Percentiles rank a stretch among this genome's conserved stretches.
Conservation (phyloP, 192 early-diverging fungal species). For the Helicostylum pulchrum region DNA sequence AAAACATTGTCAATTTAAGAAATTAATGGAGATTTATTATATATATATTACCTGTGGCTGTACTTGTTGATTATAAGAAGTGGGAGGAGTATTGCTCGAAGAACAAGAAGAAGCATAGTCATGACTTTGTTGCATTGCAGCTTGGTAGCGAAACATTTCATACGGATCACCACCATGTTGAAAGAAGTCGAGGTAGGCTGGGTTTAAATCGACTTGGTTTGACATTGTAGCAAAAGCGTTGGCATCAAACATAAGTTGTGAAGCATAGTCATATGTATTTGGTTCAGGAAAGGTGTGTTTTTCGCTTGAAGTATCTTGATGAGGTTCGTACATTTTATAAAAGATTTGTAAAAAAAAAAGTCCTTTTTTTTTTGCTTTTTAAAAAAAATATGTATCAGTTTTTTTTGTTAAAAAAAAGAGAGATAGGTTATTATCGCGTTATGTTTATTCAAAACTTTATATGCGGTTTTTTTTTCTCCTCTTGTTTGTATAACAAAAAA, state of each 20-base stretch:
- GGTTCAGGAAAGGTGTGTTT: constrained; percentile 12
- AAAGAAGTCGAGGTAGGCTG: constrained; percentile 10
- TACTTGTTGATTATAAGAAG: not conserved
- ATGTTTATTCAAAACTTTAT: not conserved
- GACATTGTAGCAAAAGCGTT: constrained; percentile 13
- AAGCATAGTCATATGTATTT: constrained; percentile 13
- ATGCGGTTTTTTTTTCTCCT: constrained; percentile 4
- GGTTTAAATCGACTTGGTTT: constrained; percentile 13
- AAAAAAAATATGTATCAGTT: too few species aligned
- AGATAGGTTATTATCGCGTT: not conserved
- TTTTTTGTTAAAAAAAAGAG: not conserved
- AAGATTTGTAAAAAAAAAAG: not conserved
- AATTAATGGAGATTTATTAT: too few species aligned
- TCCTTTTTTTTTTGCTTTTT: not conserved
- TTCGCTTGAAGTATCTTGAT: constrained; percentile 11
- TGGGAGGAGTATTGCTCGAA: constrained; percentile 9
- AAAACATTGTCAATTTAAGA: too few species aligned
- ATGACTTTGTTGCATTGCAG: constrained; percentile 10
- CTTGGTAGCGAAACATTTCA: constrained; percentile 10
- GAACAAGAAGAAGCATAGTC: constrained; percentile 14
- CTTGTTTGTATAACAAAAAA: constrained; percentile 4
- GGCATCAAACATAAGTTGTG: constrained; percentile 12
- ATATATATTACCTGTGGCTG: not conserved
- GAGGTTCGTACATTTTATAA: constrained; percentile 12
- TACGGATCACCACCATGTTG: constrained; percentile 9